A percentile compares a stretch with the other conserved stretches of the same genome.
These are phyloP conservation scores for Alternaria sp. DNA, from an alignment of 2,329 filamentous ascomycete species.

Conservation along the genomic window DNA sequence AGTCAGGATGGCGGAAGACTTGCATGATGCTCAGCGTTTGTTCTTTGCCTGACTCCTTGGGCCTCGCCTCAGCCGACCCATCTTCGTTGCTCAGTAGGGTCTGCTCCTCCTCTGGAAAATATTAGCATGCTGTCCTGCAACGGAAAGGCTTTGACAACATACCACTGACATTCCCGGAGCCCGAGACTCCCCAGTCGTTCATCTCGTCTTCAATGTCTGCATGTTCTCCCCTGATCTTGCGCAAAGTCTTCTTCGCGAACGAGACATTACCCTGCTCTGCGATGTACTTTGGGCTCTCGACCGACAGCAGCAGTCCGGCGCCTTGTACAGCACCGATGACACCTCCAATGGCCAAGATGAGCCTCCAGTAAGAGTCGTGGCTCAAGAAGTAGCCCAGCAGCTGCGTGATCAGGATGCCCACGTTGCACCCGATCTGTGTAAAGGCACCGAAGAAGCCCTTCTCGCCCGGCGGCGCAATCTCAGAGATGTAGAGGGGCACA, in stretches of 20 bases:
- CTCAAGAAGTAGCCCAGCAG: constrained; percentile 87
- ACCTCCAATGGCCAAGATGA: constrained; percentile 78
- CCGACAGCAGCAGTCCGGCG: constrained; percentile 70
- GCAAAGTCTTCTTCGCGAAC: constrained; percentile 71
- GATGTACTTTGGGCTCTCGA: constrained; percentile 89
- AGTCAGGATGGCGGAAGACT: constrained; percentile 71
- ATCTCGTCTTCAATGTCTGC: constrained; percentile 77
- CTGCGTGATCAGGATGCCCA: constrained; percentile 86
- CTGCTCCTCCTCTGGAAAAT: constrained; percentile 67
- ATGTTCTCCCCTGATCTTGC: constrained; percentile 74
- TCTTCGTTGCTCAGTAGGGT: constrained; percentile 64
- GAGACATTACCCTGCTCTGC: constrained; percentile 68
- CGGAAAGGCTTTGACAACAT: neutral
- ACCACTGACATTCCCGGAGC: constrained; percentile 38
- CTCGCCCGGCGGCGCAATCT: constrained; percentile 74
- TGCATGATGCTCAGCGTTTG: constrained; percentile 53
- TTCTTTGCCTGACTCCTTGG: constrained; percentile 37
- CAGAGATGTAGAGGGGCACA: constrained; percentile 92
- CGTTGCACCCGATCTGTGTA: constrained; percentile 92
- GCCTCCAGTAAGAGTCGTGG: constrained; percentile 78
- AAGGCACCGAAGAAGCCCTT: constrained; percentile 81
- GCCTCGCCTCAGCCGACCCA: constrained; percentile 29
- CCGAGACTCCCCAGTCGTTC: constrained; percentile 53
- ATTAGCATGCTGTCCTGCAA: constrained; percentile 18
- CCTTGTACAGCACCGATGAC: constrained; percentile 71